Evolutionary conservation across 805 yeast species (phyloP).

Genomic region (Candida boleticola): DNA sequence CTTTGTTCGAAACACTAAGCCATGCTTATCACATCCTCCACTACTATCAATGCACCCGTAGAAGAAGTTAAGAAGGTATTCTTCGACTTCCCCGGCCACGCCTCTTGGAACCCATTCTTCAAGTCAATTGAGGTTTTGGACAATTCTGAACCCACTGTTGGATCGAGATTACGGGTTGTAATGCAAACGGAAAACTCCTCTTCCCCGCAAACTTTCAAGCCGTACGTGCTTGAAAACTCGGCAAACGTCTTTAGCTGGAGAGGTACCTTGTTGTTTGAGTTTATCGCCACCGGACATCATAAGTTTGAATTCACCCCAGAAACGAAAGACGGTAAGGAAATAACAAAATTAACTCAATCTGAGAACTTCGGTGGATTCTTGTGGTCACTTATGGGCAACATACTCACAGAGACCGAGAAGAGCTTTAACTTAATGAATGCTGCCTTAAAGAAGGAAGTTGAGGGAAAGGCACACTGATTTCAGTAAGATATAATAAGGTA

Average conservation of each 20-base stretch:
- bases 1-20: neutral
- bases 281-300: conserved; percentile 11
- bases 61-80: conserved; percentile 8
- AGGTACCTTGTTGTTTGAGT: conserved; percentile 10
- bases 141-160: conserved; percentile 3
- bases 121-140: conserved; percentile 5
- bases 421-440: conserved; percentile 9
- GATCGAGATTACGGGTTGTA: conserved; percentile 10
- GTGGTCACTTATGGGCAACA: conserved; percentile 7
- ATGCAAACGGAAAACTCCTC: conserved; percentile 7
- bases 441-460: conserved; percentile 13
- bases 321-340: conserved; percentile 6
- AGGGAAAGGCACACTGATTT: conserved; percentile 2
- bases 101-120: conserved; percentile 15
- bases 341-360: conserved; percentile 10
- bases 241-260: conserved; percentile 10
- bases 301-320: conserved; percentile 9
- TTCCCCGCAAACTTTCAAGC: conserved; percentile 8
- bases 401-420: conserved; percentile 8
- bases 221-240: conserved; percentile 5
- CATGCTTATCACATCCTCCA: neutral
- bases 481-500: neutral
- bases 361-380: conserved; percentile 13
- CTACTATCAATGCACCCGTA: conserved; percentile 10
- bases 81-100: conserved; percentile 9